These are phyloP conservation scores for Huntiella omanensis DNA, from an alignment of 2,329 filamentous ascomycete genomes.

Conservation along the genomic window DNA sequence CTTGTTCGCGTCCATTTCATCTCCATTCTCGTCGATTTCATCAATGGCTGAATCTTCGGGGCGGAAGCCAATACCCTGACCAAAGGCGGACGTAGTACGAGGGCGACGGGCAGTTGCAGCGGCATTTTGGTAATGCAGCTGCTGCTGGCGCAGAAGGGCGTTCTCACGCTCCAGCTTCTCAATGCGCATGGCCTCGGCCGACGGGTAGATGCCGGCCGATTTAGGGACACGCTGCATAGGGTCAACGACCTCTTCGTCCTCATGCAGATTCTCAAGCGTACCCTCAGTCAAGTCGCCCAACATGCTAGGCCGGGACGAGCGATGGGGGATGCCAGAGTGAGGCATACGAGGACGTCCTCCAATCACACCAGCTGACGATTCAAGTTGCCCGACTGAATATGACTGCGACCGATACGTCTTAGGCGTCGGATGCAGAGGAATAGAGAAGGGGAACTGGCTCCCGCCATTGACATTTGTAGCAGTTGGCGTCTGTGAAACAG, in stretches of 20 bases:
- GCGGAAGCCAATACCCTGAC: slow-evolving; percentile 26
- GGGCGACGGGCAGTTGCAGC: slow-evolving; percentile 15
- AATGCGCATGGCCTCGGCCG: slow-evolving; percentile 40
- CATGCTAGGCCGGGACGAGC: slow-evolving; percentile 62
- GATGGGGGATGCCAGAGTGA: slow-evolving; percentile 56
- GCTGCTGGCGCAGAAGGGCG: slow-evolving; percentile 38
- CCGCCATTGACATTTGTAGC: slow-evolving; percentile 34
- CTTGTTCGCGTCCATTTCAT: slow-evolving; percentile 26
- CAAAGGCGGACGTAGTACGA: slow-evolving; percentile 29
- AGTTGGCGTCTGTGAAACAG: slow-evolving; percentile 28
- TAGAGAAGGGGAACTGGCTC: slow-evolving; percentile 63
- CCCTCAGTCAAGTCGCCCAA: slow-evolving; percentile 53
- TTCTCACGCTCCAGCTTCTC: slow-evolving; percentile 45
- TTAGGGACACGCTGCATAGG: slow-evolving; percentile 24
- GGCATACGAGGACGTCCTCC: slow-evolving; percentile 30
- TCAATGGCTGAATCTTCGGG: slow-evolving; percentile 52
- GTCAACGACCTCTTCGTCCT: slow-evolving; percentile 47
- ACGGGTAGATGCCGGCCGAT: slow-evolving; percentile 23
- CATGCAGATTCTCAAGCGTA: slow-evolving; percentile 48
- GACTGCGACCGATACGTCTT: slow-evolving; percentile 93
- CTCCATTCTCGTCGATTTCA: slow-evolving; percentile 45
- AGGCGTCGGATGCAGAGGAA: slow-evolving; percentile 72
- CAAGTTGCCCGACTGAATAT: slow-evolving; percentile 83
- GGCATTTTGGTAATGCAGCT: slow-evolving; percentile 31
- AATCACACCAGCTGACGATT: slow-evolving; percentile 35